These are phyloP conservation scores for Pseudozyma pruni DNA, from an alignment of 1,284 basidiomycete genomes.

Conservation along the genomic window DNA sequence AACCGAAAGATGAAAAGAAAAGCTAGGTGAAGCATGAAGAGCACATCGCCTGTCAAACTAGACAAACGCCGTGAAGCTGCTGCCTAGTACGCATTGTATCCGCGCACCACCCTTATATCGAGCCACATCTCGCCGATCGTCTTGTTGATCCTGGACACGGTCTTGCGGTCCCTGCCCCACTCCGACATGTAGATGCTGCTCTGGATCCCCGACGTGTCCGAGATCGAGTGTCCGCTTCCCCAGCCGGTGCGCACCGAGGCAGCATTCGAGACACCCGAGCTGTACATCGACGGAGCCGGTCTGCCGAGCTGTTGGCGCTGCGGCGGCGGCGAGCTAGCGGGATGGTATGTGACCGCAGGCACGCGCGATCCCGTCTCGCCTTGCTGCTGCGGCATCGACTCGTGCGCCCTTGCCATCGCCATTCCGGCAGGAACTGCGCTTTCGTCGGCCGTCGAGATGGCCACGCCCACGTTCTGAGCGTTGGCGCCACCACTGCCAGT, in stretches of 20 bases:
- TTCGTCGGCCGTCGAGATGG: constrained; percentile 33
- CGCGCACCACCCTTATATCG: constrained; percentile 47
- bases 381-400: constrained; percentile 14
- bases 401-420: constrained; percentile 8
- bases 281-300: constrained; percentile 21
- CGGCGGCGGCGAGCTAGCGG: constrained; percentile 10
- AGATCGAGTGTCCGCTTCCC: constrained; percentile 35
- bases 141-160: constrained; percentile 56
- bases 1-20: no score
- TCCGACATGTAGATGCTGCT: constrained; percentile 50
- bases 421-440: constrained; percentile 25
- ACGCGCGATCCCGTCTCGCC: constrained; percentile 5
- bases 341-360: constrained; percentile 12
- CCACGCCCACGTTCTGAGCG: constrained; percentile 27
- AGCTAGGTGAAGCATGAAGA: neutral
- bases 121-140: constrained; percentile 55
- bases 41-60: neutral
- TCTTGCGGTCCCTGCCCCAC: constrained; percentile 46
- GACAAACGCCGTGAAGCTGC: no score
- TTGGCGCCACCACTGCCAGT: constrained; percentile 11
- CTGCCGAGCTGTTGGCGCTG: neutral
- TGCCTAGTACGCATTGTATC: constrained; percentile 15
- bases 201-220: constrained; percentile 38
- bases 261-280: constrained; percentile 21
- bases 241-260: constrained; percentile 33